phyloP scores from a whole-genome alignment of 2,329 filamentous ascomycete species.

The Claviceps sp. region DNA sequence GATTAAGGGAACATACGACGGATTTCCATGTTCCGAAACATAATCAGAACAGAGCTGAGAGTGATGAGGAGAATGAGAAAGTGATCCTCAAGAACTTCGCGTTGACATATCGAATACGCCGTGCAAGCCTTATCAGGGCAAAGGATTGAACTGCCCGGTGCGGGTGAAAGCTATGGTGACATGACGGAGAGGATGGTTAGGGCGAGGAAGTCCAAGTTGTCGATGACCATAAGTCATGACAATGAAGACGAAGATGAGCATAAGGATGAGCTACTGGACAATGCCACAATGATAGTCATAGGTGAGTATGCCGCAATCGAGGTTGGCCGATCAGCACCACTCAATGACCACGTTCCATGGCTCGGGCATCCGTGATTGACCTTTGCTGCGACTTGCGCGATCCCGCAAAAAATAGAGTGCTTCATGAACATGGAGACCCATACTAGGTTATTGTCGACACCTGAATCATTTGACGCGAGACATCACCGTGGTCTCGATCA shows the following conservation, averaged over 20 bases:
- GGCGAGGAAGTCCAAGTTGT: slow-evolving; percentile 13
- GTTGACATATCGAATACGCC: slow-evolving; percentile 12
- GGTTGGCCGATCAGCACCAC: too few relatives aligned
- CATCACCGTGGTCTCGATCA: too few relatives aligned
- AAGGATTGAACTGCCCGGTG: slow-evolving; percentile 9
- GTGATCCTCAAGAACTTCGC: slow-evolving; percentile 7
- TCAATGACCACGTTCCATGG: too few relatives aligned
- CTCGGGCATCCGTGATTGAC: too few relatives aligned
- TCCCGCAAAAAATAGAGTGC: too few relatives aligned
- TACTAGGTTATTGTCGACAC: too few relatives aligned
- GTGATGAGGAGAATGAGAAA: slow-evolving; percentile 7
- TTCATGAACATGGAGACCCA: too few relatives aligned
- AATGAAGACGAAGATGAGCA: neutral
- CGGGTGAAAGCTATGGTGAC: slow-evolving; percentile 7
- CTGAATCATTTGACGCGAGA: too few relatives aligned
- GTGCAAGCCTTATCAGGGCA: slow-evolving; percentile 4
- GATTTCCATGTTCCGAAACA: slow-evolving; percentile 1
- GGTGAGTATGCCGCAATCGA: too few relatives aligned
- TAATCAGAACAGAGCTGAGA: slow-evolving; percentile 2
- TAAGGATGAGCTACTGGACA: slow-evolving; percentile 16
- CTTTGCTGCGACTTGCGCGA: too few relatives aligned
- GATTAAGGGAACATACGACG: slow-evolving; percentile 1
- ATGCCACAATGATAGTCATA: too few relatives aligned
- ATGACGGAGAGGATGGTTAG: slow-evolving; percentile 9
- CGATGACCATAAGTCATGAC: slow-evolving; percentile 7